Base-by-base conservation (phyloP, 257 asterid genomes). In the Petrea volubilis region DNA sequence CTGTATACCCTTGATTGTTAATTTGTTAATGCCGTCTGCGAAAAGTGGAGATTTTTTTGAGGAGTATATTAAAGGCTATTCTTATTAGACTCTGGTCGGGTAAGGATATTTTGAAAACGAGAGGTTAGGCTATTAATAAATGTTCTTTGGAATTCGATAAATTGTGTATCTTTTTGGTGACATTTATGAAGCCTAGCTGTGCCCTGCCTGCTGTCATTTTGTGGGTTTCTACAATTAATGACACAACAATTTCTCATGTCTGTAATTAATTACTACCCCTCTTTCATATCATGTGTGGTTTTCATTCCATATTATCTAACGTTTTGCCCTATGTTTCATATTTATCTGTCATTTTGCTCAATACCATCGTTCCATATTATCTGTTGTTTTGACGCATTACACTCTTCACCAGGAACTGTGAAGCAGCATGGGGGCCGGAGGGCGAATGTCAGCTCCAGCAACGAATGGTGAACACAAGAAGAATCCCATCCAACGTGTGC, bases 371-470 rank as follows among this genome's bases (percentile, higher is more conserved):
- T 13, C 20, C n/a, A n/a, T n/a, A n/a, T n/a, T n/a, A n/a, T n/a
- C n/a, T n/a, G n/a, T n/a, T n/a, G n/a, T n/a, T n/a, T n/a, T n/a
- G n/a, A n/a, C n/a, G n/a, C 7, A 28, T 8, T 13, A 33, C 0
- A 15, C 10, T 36, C 20, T 28, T 55, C n/a, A 41, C 23, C 72
- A 73, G 60, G 53, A 40, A 2, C 7, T 15, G 60, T 28, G 74
- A 46, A 66, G 36, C 67, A 60, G 55, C 60, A 88, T 88, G 92
- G 96, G 96, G 62, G 96, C 84, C 17, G 90, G 92, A 33, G 96
- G 96, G 6, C 87, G 87, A 60, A 77, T 83, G 86, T 65, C 85
- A 50, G 63, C 72, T 71, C 72, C 75, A 64, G 29, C 71, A 1
- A 23, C 73, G 25, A 57, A 53, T 21, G 36, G 70, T 29, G 88